phyloP scores from a whole-genome alignment of 805 yeast species.

The Dipodascus geniculatus region DNA sequence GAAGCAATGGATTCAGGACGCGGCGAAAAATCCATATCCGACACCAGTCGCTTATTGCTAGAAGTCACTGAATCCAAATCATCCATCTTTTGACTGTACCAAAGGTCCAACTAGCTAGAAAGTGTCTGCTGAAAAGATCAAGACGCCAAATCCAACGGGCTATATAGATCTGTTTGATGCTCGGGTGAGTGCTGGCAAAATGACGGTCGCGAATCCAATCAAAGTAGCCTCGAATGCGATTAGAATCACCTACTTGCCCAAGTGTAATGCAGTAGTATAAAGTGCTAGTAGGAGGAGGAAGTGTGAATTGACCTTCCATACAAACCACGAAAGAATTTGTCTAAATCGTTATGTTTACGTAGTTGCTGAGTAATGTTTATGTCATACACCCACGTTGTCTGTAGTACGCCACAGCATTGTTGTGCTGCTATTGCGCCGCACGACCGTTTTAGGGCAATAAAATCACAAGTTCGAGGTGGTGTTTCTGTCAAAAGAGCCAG shows the following conservation, averaged over 20 bases:
- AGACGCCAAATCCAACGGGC: too few relatives aligned
- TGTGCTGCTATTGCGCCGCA: not conserved
- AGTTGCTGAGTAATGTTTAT: not conserved
- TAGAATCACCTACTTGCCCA: too few relatives aligned
- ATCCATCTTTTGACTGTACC: not conserved
- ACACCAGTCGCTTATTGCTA: not conserved
- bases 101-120: too few relatives aligned
- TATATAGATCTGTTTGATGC: too few relatives aligned
- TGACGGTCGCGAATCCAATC: too few relatives aligned
- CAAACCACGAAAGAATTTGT: not conserved
- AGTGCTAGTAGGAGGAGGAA: not conserved
- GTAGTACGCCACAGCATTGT: too few relatives aligned
- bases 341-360: not conserved
- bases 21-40: slow-evolving; percentile 1
- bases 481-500: not conserved
- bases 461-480: not conserved
- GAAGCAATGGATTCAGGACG: slow-evolving; percentile 1
- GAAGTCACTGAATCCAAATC: not conserved
- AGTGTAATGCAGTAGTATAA: too few relatives aligned
- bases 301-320: not conserved
- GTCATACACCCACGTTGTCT: too few relatives aligned
- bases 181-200: too few relatives aligned
- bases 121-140: too few relatives aligned
- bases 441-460: not conserved
- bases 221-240: too few relatives aligned